Conservation (phyloP, 768 basidiomycete species). For the Russula abietina region DNA sequence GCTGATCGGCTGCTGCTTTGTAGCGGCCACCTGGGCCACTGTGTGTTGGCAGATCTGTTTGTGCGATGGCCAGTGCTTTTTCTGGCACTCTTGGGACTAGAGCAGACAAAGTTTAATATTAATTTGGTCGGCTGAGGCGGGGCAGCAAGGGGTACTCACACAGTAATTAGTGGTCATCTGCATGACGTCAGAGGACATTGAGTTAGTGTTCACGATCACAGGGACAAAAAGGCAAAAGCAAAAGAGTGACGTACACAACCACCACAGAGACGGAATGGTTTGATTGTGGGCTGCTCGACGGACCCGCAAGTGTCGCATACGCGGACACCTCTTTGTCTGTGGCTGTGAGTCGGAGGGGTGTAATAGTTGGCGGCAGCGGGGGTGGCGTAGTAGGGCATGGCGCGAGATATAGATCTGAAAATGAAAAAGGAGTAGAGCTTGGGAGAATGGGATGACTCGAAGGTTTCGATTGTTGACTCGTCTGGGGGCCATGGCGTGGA, state of each 20-base stretch:
- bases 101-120: background rate
- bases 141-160: conserved; percentile 35
- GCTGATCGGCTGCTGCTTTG: conserved; percentile 42
- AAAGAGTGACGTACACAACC: conserved; percentile 61
- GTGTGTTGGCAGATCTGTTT: conserved; percentile 79
- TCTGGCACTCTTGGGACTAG: conserved; percentile 76
- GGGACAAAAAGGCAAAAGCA: conserved; percentile 28
- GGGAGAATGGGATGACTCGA: conserved; percentile 12
- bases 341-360: conserved; percentile 44
- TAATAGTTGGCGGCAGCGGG: conserved; percentile 80
- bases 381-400: conserved; percentile 47
- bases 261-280: conserved; percentile 71
- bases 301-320: conserved; percentile 75
- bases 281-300: conserved; percentile 54
- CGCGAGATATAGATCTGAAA: background rate
- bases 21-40: conserved; percentile 51
- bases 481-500: conserved; percentile 9
- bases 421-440: conserved; percentile 1
- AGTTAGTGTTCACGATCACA: conserved; percentile 2
- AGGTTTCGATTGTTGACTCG: conserved; percentile 10
- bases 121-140: background rate
- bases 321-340: conserved; percentile 60
- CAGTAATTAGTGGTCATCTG: conserved; percentile 86
- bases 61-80: conserved; percentile 68
- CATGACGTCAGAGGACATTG: conserved; percentile 6